phyloP scores from a whole-genome alignment of 2,329 filamentous ascomycete genomes.

The Leptodontidium sp. region DNA sequence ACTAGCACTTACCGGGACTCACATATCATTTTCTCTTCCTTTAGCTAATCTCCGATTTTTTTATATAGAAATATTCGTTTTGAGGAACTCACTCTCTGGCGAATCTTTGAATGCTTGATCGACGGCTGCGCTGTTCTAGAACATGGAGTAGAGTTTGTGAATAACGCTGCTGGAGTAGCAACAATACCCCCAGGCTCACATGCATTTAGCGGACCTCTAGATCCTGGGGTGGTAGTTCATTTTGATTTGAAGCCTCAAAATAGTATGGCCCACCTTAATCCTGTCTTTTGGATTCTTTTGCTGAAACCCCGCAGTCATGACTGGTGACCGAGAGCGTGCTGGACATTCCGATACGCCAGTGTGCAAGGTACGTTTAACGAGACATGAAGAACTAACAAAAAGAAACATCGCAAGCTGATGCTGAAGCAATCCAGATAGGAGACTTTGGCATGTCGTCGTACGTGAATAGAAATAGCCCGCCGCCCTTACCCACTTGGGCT shows the following conservation, averaged over 20 bases:
- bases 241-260: conserved; percentile 24
- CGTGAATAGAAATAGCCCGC: background rate
- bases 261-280: background rate
- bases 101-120: conserved; percentile 23
- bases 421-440: background rate
- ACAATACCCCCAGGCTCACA: background rate
- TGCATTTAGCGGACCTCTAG: no score
- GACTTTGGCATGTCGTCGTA: background rate
- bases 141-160: background rate
- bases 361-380: background rate
- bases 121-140: conserved; percentile 18
- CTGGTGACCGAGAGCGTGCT: background rate
- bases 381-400: background rate
- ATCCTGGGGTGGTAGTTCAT: background rate
- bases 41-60: no score
- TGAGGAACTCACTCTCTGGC: conserved; percentile 23
- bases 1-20: no score
- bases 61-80: conserved; percentile 1
- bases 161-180: background rate
- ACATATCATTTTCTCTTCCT: no score
- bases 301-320: background rate
- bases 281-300: background rate
- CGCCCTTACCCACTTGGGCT: background rate
- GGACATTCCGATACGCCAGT: conserved; percentile 1
- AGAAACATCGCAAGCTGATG: no score